Conservation (phyloP, 495 filamentous ascomycete genomes). For the Hypoxylon rickii region DNA sequence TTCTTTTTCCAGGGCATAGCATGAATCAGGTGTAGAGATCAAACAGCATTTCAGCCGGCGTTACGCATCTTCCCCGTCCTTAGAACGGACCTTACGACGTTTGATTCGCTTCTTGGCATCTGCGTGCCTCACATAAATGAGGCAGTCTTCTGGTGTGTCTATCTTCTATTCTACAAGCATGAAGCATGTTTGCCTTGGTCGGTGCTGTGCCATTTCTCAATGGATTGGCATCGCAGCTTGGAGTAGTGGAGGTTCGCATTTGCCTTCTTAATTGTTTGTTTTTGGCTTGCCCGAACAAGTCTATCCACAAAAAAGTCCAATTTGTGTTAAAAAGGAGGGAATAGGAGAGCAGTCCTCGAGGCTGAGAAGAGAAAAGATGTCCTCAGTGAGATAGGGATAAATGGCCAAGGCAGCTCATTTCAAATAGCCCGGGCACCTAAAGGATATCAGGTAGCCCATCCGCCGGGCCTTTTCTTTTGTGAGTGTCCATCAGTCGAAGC, state of each 20-base stretch:
- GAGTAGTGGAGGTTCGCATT: slow-evolving; percentile 34
- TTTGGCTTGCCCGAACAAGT: slow-evolving; percentile 27
- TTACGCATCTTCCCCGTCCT: slow-evolving; percentile 28
- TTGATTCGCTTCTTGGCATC: slow-evolving; percentile 29
- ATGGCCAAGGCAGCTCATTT: background rate
- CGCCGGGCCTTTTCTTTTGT: slow-evolving; percentile 33
- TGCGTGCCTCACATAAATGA: slow-evolving; percentile 9
- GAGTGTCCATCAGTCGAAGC: slow-evolving; percentile 12
- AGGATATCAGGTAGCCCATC: slow-evolving; percentile 14
- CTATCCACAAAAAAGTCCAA: slow-evolving; percentile 20
- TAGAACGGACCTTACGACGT: slow-evolving; percentile 20
- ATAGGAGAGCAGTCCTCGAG: background rate
- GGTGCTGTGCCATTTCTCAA: slow-evolving; percentile 18
- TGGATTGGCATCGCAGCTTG: slow-evolving; percentile 32
- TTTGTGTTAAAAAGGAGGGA: slow-evolving; percentile 6
- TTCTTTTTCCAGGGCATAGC: slow-evolving; percentile 33
- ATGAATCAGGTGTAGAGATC: slow-evolving; percentile 34
- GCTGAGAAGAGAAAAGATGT: slow-evolving; percentile 5
- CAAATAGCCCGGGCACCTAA: slow-evolving; percentile 9
- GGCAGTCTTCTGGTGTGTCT: slow-evolving; percentile 18
- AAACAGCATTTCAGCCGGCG: slow-evolving; percentile 35
- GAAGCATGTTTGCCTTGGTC: slow-evolving; percentile 29
- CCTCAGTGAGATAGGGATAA: slow-evolving; percentile 2
- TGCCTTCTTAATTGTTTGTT: slow-evolving; percentile 11
- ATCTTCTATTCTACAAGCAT: slow-evolving; percentile 30